Percentiles rank a stretch among this genome's conserved stretches.
Evolutionary conservation across 805 yeast species (phyloP).

Genomic region (Candida quercuum): DNA sequence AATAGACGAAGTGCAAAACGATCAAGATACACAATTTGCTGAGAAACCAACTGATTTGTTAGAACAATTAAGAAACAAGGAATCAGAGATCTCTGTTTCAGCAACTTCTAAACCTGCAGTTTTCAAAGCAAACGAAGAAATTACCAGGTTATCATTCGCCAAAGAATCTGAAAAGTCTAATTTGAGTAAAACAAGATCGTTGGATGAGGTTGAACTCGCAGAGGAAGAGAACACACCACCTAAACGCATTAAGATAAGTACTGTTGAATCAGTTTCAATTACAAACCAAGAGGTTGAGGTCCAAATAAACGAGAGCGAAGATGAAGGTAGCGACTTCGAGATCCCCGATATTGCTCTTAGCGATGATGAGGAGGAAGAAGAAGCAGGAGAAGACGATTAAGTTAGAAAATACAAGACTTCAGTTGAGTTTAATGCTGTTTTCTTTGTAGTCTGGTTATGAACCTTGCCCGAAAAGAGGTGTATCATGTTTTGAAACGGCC

Average conservation of each 20-base stretch:
- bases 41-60: slow-evolving; percentile 9
- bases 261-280: neutral
- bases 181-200: slow-evolving; percentile 1
- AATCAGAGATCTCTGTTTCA: slow-evolving; percentile 4
- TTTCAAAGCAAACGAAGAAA: slow-evolving; percentile 21
- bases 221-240: slow-evolving; percentile 18
- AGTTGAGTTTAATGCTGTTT: no score
- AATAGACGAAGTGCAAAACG: no score
- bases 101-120: slow-evolving; percentile 6
- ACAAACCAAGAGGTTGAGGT: slow-evolving; percentile 8
- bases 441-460: no score
- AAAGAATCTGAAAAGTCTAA: slow-evolving; percentile 3
- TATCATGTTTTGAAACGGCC: no score
- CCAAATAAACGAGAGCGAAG: slow-evolving; percentile 14
- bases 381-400: neutral
- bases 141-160: slow-evolving; percentile 20
- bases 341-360: slow-evolving; percentile 40
- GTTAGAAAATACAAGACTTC: no score
- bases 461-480: no score
- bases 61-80: slow-evolving; percentile 11
- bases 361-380: slow-evolving; percentile 39
- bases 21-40: slow-evolving; percentile 6
- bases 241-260: slow-evolving; percentile 20
- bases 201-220: slow-evolving; percentile 1
- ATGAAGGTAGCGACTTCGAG: slow-evolving; percentile 42